A percentile compares a stretch with the other conserved stretches of the same genome.
Evolutionary conservation across 176 grass and related monocot species (phyloP).

Genomic region (Elymus sibiricus): DNA sequence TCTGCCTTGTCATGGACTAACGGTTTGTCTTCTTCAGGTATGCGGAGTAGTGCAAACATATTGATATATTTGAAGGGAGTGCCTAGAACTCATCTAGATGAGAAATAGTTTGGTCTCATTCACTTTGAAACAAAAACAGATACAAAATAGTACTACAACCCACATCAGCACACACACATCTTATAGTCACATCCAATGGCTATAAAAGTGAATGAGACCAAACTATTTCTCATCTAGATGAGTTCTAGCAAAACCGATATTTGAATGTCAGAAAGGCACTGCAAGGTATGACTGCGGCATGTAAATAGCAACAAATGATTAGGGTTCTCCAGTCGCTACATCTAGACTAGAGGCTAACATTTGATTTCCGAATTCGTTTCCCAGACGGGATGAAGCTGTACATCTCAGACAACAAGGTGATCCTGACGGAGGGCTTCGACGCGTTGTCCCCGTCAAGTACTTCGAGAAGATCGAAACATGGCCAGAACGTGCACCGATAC

Average conservation of each 20-base stretch:
- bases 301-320: not conserved
- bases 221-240: too few species aligned
- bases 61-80: too few species aligned
- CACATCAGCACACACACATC: too few species aligned
- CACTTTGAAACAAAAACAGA: too few species aligned
- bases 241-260: too few species aligned
- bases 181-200: too few species aligned
- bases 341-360: not conserved
- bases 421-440: constrained; percentile 71
- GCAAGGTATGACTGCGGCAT: constrained; percentile 41
- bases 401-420: constrained; percentile 81
- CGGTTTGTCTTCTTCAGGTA: constrained; percentile 36
- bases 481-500: constrained; percentile 45
- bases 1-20: not conserved
- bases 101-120: too few species aligned
- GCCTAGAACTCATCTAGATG: too few species aligned
- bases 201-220: too few species aligned
- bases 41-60: constrained; percentile 65
- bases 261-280: constrained; percentile 74
- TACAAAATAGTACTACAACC: too few species aligned
- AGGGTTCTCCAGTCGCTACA: not conserved
- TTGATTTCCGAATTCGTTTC: not conserved
- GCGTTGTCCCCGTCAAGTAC: constrained; percentile 63
- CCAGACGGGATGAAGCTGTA: constrained; percentile 84
- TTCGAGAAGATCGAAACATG: constrained; percentile 81